Conservation (phyloP, 192 early-diverging fungal genomes). For the Diversispora eburnea region DNA sequence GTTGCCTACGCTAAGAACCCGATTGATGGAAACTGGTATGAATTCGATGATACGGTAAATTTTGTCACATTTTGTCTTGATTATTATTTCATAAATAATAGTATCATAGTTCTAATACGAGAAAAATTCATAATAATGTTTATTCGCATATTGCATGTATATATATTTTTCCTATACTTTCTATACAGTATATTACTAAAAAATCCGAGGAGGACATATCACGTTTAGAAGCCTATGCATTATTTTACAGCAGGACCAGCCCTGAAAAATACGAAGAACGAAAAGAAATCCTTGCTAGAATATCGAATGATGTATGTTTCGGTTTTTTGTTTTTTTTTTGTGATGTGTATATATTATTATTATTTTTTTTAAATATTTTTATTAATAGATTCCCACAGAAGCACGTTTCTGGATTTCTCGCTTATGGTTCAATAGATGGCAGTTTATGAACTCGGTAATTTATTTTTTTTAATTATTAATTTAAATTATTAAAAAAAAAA, state of each 20-base stretch:
- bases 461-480: not conserved
- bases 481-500: not conserved
- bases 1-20: conserved; percentile 41
- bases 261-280: conserved; percentile 35
- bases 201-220: conserved; percentile 37
- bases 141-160: not conserved
- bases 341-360: not conserved
- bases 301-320: conserved; percentile 22
- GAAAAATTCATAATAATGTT: not conserved
- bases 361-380: not conserved
- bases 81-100: not conserved
- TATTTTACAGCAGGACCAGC: conserved; percentile 36
- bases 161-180: not conserved
- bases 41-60: conserved; percentile 46
- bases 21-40: conserved; percentile 38
- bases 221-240: conserved; percentile 40
- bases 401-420: conserved; percentile 31
- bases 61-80: not conserved
- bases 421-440: conserved; percentile 43
- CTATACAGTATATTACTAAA: conserved; percentile 36
- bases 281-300: conserved; percentile 27
- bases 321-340: not conserved
- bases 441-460: conserved; percentile 32
- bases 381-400: not conserved
- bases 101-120: not conserved